A percentile compares a stretch with the other conserved stretches of the same genome.
Conservation (phyloP, 495 filamentous ascomycete species). For the Bryoglossum gracile region DNA sequence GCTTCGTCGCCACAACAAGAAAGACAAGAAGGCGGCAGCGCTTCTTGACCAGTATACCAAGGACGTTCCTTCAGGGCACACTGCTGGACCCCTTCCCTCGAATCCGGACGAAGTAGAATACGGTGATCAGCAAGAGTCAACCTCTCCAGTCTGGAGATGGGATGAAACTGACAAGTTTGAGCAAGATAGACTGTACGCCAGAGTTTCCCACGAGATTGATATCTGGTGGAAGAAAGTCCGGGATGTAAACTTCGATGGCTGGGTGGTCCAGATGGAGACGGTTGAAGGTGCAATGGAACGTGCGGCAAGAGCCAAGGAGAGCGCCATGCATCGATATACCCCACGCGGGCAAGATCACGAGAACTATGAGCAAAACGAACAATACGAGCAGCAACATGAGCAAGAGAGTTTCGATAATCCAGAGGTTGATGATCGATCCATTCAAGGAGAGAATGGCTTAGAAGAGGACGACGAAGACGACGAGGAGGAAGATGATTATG, state of each 20-base stretch:
- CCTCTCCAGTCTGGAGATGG: slow-evolving; percentile 22
- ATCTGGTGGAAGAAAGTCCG: slow-evolving; percentile 48
- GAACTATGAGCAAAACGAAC: slow-evolving; percentile 47
- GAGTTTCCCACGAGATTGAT: slow-evolving; percentile 50
- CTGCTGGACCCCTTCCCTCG: slow-evolving; percentile 18
- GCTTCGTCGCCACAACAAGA: slow-evolving; percentile 19
- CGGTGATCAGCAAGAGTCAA: slow-evolving; percentile 13
- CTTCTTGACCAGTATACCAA: slow-evolving; percentile 20
- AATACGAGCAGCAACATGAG: slow-evolving; percentile 42
- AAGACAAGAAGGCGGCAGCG: slow-evolving; percentile 12
- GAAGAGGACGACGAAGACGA: slow-evolving; percentile 66
- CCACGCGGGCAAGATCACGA: slow-evolving; percentile 28
- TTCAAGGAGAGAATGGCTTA: slow-evolving; percentile 42
- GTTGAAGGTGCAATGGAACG: slow-evolving; percentile 43
- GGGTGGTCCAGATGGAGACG: slow-evolving; percentile 43
- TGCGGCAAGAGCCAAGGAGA: slow-evolving; percentile 41
- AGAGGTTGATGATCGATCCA: slow-evolving; percentile 53
- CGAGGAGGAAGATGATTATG: slow-evolving; percentile 73
- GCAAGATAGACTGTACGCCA: slow-evolving; percentile 43
- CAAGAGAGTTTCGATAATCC: slow-evolving; percentile 32
- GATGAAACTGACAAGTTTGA: slow-evolving; percentile 34
- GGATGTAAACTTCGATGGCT: slow-evolving; percentile 45
- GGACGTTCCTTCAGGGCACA: slow-evolving; percentile 17
- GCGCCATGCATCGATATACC: slow-evolving; percentile 38
- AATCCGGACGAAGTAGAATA: neutral